Evolutionary conservation across 352 stramenopile species (phyloP).

Genomic region (Pythium myriotylum): DNA sequence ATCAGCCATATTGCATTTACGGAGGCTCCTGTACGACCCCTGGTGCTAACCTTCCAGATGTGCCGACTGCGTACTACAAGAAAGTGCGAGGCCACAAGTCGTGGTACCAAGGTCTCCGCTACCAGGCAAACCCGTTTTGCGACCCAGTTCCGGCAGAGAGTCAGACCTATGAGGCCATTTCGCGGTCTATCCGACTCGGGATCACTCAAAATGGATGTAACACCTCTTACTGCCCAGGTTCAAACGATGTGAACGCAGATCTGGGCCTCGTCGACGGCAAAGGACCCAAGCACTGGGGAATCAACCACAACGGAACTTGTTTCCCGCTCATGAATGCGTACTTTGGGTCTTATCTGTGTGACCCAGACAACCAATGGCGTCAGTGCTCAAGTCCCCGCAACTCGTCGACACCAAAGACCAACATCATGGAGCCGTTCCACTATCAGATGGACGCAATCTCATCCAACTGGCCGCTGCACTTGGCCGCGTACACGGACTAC

Average conservation of each 20-base stretch:
- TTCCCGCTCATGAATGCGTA: conserved; percentile 29
- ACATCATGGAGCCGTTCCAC: conserved; percentile 48
- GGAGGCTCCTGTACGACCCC: conserved; percentile 19
- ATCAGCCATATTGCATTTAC: conserved; percentile 21
- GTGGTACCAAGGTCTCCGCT: conserved; percentile 16
- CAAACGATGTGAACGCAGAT: conserved; percentile 44
- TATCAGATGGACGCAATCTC: conserved; percentile 29
- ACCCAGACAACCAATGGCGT: conserved; percentile 24
- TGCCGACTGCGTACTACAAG: conserved; percentile 40
- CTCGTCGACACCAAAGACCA: conserved; percentile 32
- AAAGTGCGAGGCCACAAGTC: conserved; percentile 41
- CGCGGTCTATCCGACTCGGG: conserved; percentile 35
- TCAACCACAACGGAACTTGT: conserved; percentile 33
- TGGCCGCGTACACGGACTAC: conserved; percentile 50
- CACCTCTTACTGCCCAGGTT: conserved; percentile 36
- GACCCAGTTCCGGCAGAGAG: conserved; percentile 10
- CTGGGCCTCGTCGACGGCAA: conserved; percentile 35
- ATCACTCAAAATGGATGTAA: conserved; percentile 20
- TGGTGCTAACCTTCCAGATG: conserved; percentile 51
- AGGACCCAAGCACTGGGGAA: conserved; percentile 22
- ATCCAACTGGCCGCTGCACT: conserved; percentile 52
- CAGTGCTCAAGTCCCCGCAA: conserved; percentile 44
- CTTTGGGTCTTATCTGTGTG: conserved; percentile 26
- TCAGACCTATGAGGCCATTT: conserved; percentile 33
- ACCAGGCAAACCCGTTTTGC: conserved; percentile 52